Evolutionary conservation across 306 rosid species (phyloP).

Genomic region (Cicer pinnatifidum): DNA sequence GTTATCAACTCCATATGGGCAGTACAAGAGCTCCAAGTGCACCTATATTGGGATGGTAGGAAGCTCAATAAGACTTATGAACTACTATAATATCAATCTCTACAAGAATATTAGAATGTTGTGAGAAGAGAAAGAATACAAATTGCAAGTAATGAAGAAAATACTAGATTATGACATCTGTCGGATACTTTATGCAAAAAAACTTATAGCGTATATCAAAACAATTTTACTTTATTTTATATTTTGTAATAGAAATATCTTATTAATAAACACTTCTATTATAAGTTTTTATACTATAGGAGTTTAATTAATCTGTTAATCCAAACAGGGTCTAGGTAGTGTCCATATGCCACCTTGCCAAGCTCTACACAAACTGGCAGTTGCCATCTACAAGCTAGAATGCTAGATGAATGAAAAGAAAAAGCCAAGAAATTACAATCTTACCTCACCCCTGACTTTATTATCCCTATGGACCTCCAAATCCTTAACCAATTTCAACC

Average conservation of each 20-base stretch:
- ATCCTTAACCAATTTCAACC: constrained; percentile 86
- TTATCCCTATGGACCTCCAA: constrained; percentile 80
- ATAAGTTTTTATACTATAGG: no score
- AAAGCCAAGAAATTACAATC: constrained; percentile 29
- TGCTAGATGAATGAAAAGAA: constrained; percentile 3
- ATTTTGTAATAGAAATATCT: no score
- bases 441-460: constrained; percentile 90
- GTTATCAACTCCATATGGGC: constrained; percentile 67
- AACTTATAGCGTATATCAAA: no score
- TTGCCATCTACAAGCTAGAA: background rate
- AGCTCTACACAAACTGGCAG: background rate
- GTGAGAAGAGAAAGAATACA: background rate
- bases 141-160: background rate
- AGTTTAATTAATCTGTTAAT: no score
- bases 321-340: no score
- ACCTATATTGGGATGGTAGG: constrained; percentile 54
- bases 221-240: no score
- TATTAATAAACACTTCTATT: no score
- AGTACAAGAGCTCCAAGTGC: constrained; percentile 91
- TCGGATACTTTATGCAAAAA: no score
- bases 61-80: constrained; percentile 21
- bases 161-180: no score
- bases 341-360: background rate
- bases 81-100: constrained; percentile 8
- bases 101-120: background rate